A percentile compares a stretch with the other conserved stretches of the same genome.
Conservation (phyloP, 352 stramenopile genomes). For the Pythium rhizo-oryzae region DNA sequence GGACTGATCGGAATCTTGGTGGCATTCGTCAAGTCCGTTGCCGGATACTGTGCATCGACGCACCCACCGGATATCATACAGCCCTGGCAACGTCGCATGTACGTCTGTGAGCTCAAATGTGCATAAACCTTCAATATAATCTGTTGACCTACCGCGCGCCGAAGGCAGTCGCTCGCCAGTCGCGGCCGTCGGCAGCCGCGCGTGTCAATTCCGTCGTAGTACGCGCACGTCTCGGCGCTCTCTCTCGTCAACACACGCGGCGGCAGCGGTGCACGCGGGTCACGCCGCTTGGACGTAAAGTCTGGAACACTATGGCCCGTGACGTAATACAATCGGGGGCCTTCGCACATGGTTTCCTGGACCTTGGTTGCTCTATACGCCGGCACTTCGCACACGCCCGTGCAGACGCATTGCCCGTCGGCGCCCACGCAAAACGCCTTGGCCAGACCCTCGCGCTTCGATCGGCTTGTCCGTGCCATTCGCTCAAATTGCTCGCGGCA, state of each 20-base stretch:
- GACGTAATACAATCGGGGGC: background rate
- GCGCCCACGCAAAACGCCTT: constrained; percentile 6
- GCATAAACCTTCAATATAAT: too few species aligned
- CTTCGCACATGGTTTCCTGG: background rate
- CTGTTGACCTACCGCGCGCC: background rate
- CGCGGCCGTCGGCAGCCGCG: background rate
- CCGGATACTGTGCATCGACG: background rate
- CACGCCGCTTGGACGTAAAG: background rate
- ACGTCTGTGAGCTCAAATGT: too few species aligned
- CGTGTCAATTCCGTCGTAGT: background rate
- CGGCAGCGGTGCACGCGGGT: background rate
- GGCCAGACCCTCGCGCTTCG: background rate
- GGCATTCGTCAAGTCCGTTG: background rate
- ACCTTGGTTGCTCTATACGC: background rate
- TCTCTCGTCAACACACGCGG: background rate
- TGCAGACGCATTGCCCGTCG: constrained; percentile 6
- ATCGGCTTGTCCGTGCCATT: background rate
- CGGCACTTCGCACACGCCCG: constrained; percentile 7
- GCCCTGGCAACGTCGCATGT: too few species aligned
- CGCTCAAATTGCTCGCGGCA: background rate
- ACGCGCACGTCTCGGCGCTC: background rate
- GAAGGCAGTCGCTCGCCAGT: background rate
- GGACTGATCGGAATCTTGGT: background rate
- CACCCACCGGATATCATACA: background rate
- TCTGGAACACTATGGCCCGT: background rate